phyloP scores from a whole-genome alignment of 1,284 basidiomycete genomes.

The Sanghuangporus sanghuang region DNA sequence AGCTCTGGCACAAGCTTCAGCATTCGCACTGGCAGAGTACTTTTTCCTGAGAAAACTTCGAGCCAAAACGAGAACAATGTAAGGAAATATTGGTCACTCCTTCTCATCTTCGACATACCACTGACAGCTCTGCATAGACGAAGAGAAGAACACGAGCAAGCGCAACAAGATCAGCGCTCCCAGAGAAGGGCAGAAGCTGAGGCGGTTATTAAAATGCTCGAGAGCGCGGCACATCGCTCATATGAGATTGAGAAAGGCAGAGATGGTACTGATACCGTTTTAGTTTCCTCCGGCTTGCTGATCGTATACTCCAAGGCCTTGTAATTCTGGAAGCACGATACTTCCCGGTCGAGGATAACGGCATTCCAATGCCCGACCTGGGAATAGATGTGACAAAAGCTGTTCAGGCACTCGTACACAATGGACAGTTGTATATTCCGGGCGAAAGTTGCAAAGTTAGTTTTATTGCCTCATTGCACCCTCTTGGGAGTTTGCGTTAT shows the following conservation, averaged over 20 bases:
- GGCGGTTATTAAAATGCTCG: conserved; percentile 42
- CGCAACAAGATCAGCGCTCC: conserved; percentile 54
- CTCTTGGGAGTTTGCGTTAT: not conserved
- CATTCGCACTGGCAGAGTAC: conserved; percentile 29
- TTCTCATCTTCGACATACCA: conserved; percentile 7
- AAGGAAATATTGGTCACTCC: conserved; percentile 16
- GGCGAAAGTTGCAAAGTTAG: conserved; percentile 41
- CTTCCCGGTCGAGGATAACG: conserved; percentile 49
- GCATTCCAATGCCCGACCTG: conserved; percentile 43
- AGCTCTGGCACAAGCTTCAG: conserved; percentile 30
- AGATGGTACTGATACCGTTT: conserved; percentile 25
- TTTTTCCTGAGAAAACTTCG: conserved; percentile 30
- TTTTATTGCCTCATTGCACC: conserved; percentile 20
- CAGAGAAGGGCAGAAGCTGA: conserved; percentile 52
- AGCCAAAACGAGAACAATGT: conserved; percentile 28
- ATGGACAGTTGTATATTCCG: conserved; percentile 47
- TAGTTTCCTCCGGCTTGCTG: not conserved
- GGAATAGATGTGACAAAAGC: conserved; percentile 75
- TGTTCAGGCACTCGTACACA: conserved; percentile 76
- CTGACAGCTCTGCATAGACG: conserved; percentile 27
- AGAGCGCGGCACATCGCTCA: conserved; percentile 41
- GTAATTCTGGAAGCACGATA: conserved; percentile 72
- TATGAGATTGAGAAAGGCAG: conserved; percentile 34
- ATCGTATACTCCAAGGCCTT: conserved; percentile 43
- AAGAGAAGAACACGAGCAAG: conserved; percentile 41